Conservation (phyloP, 352 stramenopile species). For the Phytopythium mirpurense region DNA sequence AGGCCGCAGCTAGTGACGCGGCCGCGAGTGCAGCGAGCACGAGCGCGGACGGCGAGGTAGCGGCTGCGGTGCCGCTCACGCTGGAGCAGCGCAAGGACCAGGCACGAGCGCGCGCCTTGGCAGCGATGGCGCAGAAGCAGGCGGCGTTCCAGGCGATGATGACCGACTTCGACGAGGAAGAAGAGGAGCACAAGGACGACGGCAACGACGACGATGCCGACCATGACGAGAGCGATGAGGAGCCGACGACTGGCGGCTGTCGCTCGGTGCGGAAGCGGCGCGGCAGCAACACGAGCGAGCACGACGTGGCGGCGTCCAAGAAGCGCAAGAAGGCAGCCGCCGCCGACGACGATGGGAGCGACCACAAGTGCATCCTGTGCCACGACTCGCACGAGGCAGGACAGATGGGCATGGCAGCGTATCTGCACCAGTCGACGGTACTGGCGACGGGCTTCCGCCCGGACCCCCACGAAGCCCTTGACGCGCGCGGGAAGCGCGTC, state of each 20-base stretch:
- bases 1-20: constrained; percentile 18
- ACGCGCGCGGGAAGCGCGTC: constrained; percentile 39
- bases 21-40: constrained; percentile 3
- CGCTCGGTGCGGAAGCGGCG: constrained; percentile 43
- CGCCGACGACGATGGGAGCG: constrained; percentile 15
- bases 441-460: constrained; percentile 72
- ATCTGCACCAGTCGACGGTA: constrained; percentile 86
- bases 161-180: constrained; percentile 30
- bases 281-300: constrained; percentile 20
- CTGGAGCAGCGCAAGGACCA: constrained; percentile 76
- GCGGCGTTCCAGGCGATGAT: constrained; percentile 86
- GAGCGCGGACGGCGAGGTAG: neutral
- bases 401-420: constrained; percentile 83
- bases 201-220: constrained; percentile 17
- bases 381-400: constrained; percentile 72
- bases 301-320: constrained; percentile 17
- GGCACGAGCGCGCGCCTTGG: constrained; percentile 69
- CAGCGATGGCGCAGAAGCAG: constrained; percentile 77
- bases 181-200: constrained; percentile 29
- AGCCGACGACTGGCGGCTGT: neutral
- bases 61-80: constrained; percentile 26
- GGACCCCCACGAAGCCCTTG: constrained; percentile 56
- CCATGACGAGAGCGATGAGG: constrained; percentile 15
- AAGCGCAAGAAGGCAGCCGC: constrained; percentile 39
- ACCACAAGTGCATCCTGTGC: constrained; percentile 79